Percentiles rank a stretch among this genome's conserved stretches.
Conservation (phyloP, 2,329 filamentous ascomycete genomes). For the Sclerotinia subarctica region DNA sequence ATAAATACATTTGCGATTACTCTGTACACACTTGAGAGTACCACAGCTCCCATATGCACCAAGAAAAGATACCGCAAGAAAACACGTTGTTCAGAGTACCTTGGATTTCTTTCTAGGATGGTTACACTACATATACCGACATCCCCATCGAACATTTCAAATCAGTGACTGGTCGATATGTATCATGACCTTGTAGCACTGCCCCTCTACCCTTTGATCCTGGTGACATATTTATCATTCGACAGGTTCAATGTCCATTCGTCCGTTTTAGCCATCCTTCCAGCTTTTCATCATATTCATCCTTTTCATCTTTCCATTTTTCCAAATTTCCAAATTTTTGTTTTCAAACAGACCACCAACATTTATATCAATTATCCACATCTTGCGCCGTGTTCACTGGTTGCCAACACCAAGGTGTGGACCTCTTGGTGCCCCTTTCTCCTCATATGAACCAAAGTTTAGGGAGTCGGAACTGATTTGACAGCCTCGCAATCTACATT, state of each 20-base stretch:
- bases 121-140: slow-evolving; percentile 5
- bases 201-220: background rate
- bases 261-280: background rate
- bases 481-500: background rate
- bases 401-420: slow-evolving; percentile 1
- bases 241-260: background rate
- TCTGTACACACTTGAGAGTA: background rate
- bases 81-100: background rate
- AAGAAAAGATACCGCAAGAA: background rate
- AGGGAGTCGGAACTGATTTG: slow-evolving; percentile 7
- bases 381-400: background rate
- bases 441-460: slow-evolving; percentile 2
- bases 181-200: background rate
- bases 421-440: slow-evolving; percentile 7
- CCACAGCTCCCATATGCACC: background rate
- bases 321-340: too few species aligned
- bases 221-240: background rate
- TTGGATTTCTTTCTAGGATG: background rate
- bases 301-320: too few species aligned
- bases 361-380: background rate
- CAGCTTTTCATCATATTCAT: background rate
- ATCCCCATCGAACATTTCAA: background rate
- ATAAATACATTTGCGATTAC: background rate
- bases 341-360: background rate
- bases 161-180: background rate